Conservation (phyloP, 2,329 filamentous ascomycete genomes). For the Fusarium guadeloupense region DNA sequence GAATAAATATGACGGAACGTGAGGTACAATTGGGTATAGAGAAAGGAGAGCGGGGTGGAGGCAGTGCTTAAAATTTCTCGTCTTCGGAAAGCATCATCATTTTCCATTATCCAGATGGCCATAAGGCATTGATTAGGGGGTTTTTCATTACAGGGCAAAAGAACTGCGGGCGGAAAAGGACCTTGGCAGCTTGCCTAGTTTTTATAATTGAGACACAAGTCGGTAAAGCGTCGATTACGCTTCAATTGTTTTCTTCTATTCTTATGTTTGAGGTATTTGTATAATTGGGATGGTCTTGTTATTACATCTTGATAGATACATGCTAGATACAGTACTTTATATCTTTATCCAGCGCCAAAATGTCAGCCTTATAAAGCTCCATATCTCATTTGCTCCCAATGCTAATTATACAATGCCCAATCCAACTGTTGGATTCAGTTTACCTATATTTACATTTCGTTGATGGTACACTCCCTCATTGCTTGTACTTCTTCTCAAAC, state of each 20-base stretch:
- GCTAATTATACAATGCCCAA: conserved; percentile 30
- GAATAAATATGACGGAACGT: conserved; percentile 36
- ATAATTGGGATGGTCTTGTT: conserved; percentile 14
- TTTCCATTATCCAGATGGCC: conserved; percentile 29
- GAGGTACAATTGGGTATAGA: conserved; percentile 27
- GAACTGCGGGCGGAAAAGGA: conserved; percentile 31
- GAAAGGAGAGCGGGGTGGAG: conserved; percentile 17
- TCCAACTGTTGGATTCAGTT: conserved; percentile 1
- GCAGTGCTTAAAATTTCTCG: conserved; percentile 23
- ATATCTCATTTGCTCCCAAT: conserved; percentile 28
- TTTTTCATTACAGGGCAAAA: conserved; percentile 25
- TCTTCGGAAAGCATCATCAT: conserved; percentile 35
- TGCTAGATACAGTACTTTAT: conserved; percentile 15
- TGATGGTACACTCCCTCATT: conserved; percentile 29
- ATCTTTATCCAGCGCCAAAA: conserved; percentile 16
- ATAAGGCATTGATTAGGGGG: background rate
- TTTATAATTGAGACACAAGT: conserved; percentile 39
- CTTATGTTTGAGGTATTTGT: background rate
- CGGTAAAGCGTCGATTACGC: conserved; percentile 24
- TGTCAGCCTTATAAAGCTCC: conserved; percentile 5
- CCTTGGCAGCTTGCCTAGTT: conserved; percentile 34
- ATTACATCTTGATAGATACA: conserved; percentile 30
- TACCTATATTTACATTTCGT: conserved; percentile 32
- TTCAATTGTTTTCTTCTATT: background rate
- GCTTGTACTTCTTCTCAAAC: conserved; percentile 55